These are phyloP conservation scores for Raphanus sativus DNA, from an alignment of 345 rosid species.

Conservation along the genomic window DNA sequence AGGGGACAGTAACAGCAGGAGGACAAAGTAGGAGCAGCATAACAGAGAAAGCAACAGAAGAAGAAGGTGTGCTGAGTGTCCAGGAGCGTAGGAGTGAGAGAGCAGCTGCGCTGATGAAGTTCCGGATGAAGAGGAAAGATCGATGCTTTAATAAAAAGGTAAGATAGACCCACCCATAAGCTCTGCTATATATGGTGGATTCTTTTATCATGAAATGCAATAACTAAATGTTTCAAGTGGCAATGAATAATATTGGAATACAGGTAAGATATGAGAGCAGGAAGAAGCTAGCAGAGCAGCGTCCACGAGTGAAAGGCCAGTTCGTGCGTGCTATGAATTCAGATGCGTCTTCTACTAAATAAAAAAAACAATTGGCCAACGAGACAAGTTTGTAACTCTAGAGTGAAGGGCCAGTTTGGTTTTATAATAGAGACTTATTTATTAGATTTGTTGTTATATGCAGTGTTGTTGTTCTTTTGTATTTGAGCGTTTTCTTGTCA, in stretches of 20 bases:
- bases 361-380: background rate
- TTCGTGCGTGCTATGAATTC: constrained; percentile 53
- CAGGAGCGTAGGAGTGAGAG: constrained; percentile 48
- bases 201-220: too few species aligned
- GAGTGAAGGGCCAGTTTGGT: too few species aligned
- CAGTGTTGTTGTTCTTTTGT: constrained; percentile 10
- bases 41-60: constrained; percentile 37
- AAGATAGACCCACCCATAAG: background rate
- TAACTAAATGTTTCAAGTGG: too few species aligned
- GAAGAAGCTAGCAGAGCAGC: constrained; percentile 76
- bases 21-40: constrained; percentile 26
- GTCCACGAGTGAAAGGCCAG: constrained; percentile 84
- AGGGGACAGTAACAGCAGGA: background rate
- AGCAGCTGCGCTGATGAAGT: constrained; percentile 66
- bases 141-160: constrained; percentile 78
- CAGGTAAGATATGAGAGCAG: constrained; percentile 87
- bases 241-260: too few species aligned
- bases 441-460: background rate
- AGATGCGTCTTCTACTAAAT: constrained; percentile 33
- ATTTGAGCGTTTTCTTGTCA: constrained; percentile 1
- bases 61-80: background rate
- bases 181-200: too few species aligned
- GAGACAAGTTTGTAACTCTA: background rate
- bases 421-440: background rate
- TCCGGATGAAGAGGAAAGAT: constrained; percentile 67